Percentiles rank a stretch among this genome's conserved stretches.
Evolutionary conservation across 495 filamentous ascomycete species (phyloP).

Genomic region (Pseudoneurospora amorphoporcata): DNA sequence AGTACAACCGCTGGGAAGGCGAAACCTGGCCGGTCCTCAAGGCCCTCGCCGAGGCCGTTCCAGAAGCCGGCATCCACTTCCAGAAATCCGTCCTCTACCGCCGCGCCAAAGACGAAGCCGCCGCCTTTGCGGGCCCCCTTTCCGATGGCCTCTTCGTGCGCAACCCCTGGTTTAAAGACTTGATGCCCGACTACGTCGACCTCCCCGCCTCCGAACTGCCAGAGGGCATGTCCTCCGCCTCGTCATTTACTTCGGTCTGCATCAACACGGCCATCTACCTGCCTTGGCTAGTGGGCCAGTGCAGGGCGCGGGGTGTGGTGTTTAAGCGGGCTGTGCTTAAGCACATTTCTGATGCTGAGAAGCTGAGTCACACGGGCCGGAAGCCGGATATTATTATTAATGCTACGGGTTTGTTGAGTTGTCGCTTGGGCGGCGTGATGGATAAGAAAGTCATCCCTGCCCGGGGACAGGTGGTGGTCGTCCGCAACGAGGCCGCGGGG

Average conservation of each 20-base stretch:
- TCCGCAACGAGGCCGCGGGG: conserved; percentile 67
- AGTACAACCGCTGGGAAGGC: conserved; percentile 48
- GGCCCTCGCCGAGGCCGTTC: conserved; percentile 56
- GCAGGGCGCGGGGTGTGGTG: conserved; percentile 55
- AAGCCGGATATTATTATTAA: conserved; percentile 71
- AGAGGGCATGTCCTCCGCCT: conserved; percentile 53
- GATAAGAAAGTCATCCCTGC: conserved; percentile 66
- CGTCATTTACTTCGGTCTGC: conserved; percentile 71
- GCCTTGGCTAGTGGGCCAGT: conserved; percentile 71
- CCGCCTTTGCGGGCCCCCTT: conserved; percentile 6
- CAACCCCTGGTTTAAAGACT: conserved; percentile 73
- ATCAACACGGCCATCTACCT: conserved; percentile 87
- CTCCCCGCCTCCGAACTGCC: conserved; percentile 47
- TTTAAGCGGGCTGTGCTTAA: conserved; percentile 48
- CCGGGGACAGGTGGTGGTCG: conserved; percentile 80
- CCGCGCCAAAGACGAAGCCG: conserved; percentile 26
- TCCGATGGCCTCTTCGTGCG: conserved; percentile 52
- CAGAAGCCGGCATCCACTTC: conserved; percentile 85
- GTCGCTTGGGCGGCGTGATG: conserved; percentile 69
- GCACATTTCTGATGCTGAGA: conserved; percentile 64
- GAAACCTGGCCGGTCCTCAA: conserved; percentile 59
- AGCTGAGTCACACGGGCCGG: conserved; percentile 49
- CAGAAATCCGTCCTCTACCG: conserved; percentile 44
- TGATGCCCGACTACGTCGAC: conserved; percentile 61
- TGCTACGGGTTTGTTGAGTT: conserved; percentile 70